Conservation (phyloP, 345 rosid genomes). For the Populus tremula region DNA sequence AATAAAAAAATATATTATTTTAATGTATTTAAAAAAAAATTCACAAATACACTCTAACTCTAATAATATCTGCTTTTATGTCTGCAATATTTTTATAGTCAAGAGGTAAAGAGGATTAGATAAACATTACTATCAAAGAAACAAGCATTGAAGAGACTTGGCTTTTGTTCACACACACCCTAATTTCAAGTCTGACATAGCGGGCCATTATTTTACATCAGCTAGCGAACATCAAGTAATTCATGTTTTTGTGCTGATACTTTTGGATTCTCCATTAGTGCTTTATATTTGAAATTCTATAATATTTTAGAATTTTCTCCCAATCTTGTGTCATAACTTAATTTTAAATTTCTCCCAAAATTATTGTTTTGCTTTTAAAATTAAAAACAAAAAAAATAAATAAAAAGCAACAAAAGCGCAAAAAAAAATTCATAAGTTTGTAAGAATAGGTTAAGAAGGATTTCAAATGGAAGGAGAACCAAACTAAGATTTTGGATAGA, state of each 20-base stretch:
- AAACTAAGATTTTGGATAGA: no score
- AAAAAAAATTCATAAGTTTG: no score
- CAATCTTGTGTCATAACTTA: slow-evolving; percentile 47
- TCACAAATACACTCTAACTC: neutral
- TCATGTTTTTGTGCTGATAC: neutral
- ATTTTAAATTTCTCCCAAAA: no score
- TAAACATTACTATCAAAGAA: neutral
- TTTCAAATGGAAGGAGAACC: no score
- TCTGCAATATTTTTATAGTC: slow-evolving; percentile 40
- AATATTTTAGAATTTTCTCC: slow-evolving; percentile 59
- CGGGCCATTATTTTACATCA: neutral
- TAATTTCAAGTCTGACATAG: no score
- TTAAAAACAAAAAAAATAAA: no score
- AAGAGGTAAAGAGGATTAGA: slow-evolving; percentile 52
- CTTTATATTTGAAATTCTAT: neutral
- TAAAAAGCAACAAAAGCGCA: no score
- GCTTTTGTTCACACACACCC: neutral
- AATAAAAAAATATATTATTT: no score
- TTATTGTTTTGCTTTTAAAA: no score
- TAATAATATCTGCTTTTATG: slow-evolving; percentile 53
- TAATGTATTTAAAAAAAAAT: no score
- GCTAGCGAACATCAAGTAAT: neutral
- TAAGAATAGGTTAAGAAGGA: no score
- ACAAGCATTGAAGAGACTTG: no score
- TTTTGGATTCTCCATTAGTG: neutral